Evolutionary conservation across 2,329 filamentous ascomycete genomes (phyloP), one percentile per base, ranked within the genome.

Genomic region (Nothomitra cinnamomea): DNA sequence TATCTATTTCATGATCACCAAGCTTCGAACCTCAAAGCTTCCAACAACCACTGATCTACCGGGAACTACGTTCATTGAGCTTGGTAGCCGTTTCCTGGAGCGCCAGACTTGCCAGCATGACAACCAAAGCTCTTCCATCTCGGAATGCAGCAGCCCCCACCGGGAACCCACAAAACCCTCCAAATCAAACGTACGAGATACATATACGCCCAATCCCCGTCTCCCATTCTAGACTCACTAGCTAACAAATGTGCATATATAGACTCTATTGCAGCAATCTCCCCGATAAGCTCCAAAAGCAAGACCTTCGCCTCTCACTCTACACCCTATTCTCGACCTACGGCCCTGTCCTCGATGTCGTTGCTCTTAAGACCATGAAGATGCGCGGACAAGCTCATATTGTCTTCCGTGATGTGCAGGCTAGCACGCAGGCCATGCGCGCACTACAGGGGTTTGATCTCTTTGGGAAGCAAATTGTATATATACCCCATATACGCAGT

Each of bases 371-470:
- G 71, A 94, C 87, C 1, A 75, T 76, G 66, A 87, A 87, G 70
- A 95, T 96, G 89, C 83, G 92, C 51, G 92, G 92, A 2, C 92
- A 98, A 69, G 92, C 92, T 57, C 92, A 96, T 63, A 73, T 98
- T 56, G 85, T 92, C 13, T 96, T 88, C 66, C 79, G 86, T 55
- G 90, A 98, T 65, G 74, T 90, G 35, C 85, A 95, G 60, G 81
- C 87, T n/a, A 87, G 88, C 52, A 95, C 89, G 22, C 87, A 95
- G 65, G 92, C 92, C 1, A 87, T 98, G 87, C 76, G 90, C 59
- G 81, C 86, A 10, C 72, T 95, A 49, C 84, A 96, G 61, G 87
- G 86, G 1, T 86, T 87, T 62, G 79, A 85, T 1, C 88, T 98
- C 59, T 83, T 94, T 58, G 92, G 89, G 15, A 81, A 79, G 58